These are phyloP conservation scores for Centaurea solstitialis DNA, from an alignment of 129 eudicot species.

Conservation along the genomic window DNA sequence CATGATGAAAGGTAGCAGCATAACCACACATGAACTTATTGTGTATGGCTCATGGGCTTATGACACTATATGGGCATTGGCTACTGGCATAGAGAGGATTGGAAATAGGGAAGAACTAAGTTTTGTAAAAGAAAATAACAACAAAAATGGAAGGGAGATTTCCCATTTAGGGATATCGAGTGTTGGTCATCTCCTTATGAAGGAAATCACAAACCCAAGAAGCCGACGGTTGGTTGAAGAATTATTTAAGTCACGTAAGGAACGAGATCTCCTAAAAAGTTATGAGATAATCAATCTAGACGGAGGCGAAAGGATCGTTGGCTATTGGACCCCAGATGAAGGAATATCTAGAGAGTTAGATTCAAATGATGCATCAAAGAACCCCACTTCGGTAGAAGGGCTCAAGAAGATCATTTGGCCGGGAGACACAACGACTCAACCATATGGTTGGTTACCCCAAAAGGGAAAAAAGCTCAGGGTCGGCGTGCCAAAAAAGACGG, in stretches of 20 bases:
- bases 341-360: conserved; percentile 12
- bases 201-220: neutral
- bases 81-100: conserved; percentile 13
- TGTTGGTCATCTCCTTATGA: neutral
- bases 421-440: conserved; percentile 34
- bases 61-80: conserved; percentile 18
- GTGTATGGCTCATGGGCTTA: neutral
- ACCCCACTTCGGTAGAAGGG: neutral
- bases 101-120: neutral
- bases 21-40: neutral
- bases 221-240: neutral
- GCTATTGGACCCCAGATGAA: conserved; percentile 28
- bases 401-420: conserved; percentile 41
- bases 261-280: neutral
- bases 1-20: neutral
- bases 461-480: conserved; percentile 26
- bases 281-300: conserved; percentile 33
- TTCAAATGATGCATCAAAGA: neutral
- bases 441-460: conserved; percentile 38
- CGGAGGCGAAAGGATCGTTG: conserved; percentile 30
- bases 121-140: neutral
- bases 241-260: neutral
- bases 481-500: conserved; percentile 39
- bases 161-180: neutral
- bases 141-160: neutral